Percentiles rank a stretch among this genome's conserved stretches.
Evolutionary conservation across 106 monocot species (phyloP).

Genomic region (Dendrobium nobile): DNA sequence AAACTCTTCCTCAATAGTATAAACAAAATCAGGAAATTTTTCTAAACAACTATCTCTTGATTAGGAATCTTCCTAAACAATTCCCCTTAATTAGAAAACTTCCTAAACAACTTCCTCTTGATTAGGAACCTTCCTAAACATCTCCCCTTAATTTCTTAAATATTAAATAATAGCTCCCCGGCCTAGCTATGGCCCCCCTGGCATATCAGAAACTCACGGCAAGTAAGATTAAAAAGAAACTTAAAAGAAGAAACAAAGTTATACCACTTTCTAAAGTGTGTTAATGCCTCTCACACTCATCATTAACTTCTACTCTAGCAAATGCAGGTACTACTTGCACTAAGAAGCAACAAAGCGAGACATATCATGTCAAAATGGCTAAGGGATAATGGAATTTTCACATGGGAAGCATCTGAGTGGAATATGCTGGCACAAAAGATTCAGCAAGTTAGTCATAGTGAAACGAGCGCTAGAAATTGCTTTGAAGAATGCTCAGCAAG

Average conservation of each 20-base stretch:
- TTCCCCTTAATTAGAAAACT: too few species aligned
- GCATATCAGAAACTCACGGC: too few species aligned
- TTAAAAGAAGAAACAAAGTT: not conserved
- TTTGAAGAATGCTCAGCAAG: slow-evolving; percentile 8
- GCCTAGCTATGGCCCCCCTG: too few species aligned
- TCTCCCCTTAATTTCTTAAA: too few species aligned
- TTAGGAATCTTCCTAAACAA: too few species aligned
- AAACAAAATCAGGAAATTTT: too few species aligned
- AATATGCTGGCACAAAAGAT: slow-evolving; percentile 37
- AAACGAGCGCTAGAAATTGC: not conserved
- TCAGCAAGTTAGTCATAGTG: slow-evolving; percentile 16
- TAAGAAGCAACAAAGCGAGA: slow-evolving; percentile 30
- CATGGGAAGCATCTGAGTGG: slow-evolving; percentile 49
- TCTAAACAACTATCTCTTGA: too few species aligned
- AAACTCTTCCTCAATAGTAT: too few species aligned
- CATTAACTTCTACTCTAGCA: slow-evolving; percentile 3
- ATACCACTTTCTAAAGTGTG: not conserved
- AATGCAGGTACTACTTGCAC: slow-evolving; percentile 43
- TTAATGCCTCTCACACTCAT: not conserved
- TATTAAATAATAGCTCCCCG: too few species aligned
- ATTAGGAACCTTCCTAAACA: too few species aligned
- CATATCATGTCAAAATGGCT: slow-evolving; percentile 31
- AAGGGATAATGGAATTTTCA: slow-evolving; percentile 20
- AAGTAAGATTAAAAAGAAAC: not conserved
- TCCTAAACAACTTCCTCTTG: too few species aligned